Evolutionary conservation across 2,329 filamentous ascomycete genomes (phyloP).

Genomic region (Fusarium gaditjirri): DNA sequence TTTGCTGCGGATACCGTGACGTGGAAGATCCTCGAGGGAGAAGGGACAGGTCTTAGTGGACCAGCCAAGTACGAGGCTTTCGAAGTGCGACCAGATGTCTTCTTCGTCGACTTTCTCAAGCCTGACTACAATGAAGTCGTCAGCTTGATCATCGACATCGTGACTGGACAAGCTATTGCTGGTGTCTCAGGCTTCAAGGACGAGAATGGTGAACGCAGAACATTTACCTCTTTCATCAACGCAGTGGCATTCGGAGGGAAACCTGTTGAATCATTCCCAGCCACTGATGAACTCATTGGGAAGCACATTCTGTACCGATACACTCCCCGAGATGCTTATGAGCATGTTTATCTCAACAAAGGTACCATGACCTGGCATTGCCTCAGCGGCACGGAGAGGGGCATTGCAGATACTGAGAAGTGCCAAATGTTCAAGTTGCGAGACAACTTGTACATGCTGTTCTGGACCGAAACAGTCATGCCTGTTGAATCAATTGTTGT

Average conservation of each 20-base stretch:
- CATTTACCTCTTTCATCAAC: slow-evolving; percentile 18
- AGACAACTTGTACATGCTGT: slow-evolving; percentile 18
- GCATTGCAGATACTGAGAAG: slow-evolving; percentile 19
- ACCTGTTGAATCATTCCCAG: not conserved
- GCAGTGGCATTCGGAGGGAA: not conserved
- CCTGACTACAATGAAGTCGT: slow-evolving; percentile 19
- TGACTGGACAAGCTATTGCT: not conserved
- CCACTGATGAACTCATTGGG: slow-evolving; percentile 23
- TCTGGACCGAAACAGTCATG: slow-evolving; percentile 33
- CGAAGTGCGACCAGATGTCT: slow-evolving; percentile 19
- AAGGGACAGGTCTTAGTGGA: not conserved
- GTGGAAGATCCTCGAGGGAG: slow-evolving; percentile 14
- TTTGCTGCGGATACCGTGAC: not conserved
- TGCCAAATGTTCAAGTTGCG: slow-evolving; percentile 28
- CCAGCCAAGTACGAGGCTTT: slow-evolving; percentile 15
- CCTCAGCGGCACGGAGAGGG: slow-evolving; percentile 23
- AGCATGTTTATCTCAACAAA: slow-evolving; percentile 30
- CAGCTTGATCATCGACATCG: not conserved
- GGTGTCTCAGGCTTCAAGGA: slow-evolving; percentile 22
- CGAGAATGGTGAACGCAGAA: not conserved
- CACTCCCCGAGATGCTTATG: slow-evolving; percentile 13
- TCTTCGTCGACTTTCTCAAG: slow-evolving; percentile 31
- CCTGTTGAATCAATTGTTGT: slow-evolving; percentile 25
- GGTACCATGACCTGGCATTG: slow-evolving; percentile 28
- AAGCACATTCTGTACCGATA: slow-evolving; percentile 29